Conservation (phyloP, 2,329 filamentous ascomycete species). For the Fusarium papillatum region DNA sequence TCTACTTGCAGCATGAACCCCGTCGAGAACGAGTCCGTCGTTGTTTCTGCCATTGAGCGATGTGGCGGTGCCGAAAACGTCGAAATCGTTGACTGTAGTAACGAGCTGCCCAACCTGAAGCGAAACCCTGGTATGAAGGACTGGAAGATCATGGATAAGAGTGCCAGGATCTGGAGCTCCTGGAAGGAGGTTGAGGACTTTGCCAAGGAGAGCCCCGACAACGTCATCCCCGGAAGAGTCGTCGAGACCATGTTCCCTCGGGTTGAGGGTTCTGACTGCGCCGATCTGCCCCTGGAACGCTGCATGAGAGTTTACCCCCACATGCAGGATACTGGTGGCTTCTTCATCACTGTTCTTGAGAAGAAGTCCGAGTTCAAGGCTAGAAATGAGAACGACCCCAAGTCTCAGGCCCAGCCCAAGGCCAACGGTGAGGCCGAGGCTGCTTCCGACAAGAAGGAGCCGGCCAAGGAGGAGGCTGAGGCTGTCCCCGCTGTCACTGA, state of each 20-base stretch:
- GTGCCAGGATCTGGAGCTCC: conserved; percentile 81
- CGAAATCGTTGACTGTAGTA: conserved; percentile 85
- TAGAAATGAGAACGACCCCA: conserved; percentile 74
- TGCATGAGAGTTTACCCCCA: conserved; percentile 97
- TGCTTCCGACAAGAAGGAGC: conserved; percentile 28
- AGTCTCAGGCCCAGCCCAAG: conserved; percentile 43
- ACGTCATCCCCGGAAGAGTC: conserved; percentile 75
- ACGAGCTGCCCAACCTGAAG: conserved; percentile 82
- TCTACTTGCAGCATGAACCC: conserved; percentile 99
- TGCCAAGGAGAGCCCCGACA: conserved; percentile 68
- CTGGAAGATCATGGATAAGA: conserved; percentile 95
- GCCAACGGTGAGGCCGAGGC: conserved; percentile 22
- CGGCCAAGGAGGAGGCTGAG: conserved; percentile 52
- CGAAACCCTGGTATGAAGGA: conserved; percentile 81
- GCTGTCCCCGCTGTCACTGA: conserved; percentile 44
- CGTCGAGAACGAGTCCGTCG: conserved; percentile 94
- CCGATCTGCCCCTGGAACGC: conserved; percentile 83
- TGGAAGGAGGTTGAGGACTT: conserved; percentile 87
- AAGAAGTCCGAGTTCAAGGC: conserved; percentile 90
- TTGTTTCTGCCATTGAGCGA: conserved; percentile 88
- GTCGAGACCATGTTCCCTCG: conserved; percentile 87
- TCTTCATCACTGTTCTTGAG: conserved; percentile 96
- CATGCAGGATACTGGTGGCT: conserved; percentile 94
- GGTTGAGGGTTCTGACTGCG: conserved; percentile 64
- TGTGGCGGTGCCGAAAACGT: conserved; percentile 89